Base-by-base conservation (phyloP, 768 basidiomycete genomes). In the Suillus spraguei region DNA sequence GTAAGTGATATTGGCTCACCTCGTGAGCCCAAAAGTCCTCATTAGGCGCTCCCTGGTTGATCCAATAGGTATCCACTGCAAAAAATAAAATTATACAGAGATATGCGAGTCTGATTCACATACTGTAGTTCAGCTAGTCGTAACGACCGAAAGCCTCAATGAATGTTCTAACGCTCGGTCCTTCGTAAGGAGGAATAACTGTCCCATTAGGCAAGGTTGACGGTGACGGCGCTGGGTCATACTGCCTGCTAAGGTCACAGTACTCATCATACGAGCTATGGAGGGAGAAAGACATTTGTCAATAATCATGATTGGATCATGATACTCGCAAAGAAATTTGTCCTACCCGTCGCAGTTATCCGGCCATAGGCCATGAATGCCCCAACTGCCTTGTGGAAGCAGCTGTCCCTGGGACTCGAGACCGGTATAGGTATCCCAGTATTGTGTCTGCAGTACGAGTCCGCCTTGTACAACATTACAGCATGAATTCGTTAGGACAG, bases 261-360 rank as follows among this genome's bases (percentile, higher is more conserved):
- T 91, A 92, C 66, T 86, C 80, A 17, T 82, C 83, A 68, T 79
- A 92, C 1, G 86, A 85, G 24, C 89, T 89, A 65, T 62, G 49
- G 38, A 22, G 13, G 33, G 55, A 33, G 64, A 42, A 67, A 61
- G 32, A 52, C 20, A 60, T 56, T n/a, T 22, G 32, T 59, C 28
- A 24, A 41, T 16, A 33, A n/a, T n/a, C n/a, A n/a, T n/a, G n/a
- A n/a, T n/a, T n/a, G n/a, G n/a, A n/a, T n/a, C n/a, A n/a, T n/a
- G n/a, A n/a, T n/a, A n/a, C n/a, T n/a, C n/a, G n/a, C n/a, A n/a
- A n/a, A n/a, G n/a, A n/a, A n/a, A n/a, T n/a, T n/a, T n/a, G n/a
- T n/a, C n/a, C n/a, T n/a, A n/a, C n/a, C n/a, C 85, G 70, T 89
- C 85, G 66, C 88, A 89, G 68, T 89, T 88, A 68, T 91, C 88